Evolutionary conservation across 1,284 basidiomycete genomes (phyloP), one percentile per base, ranked within the genome.

Genomic region (Tremellales sp.): DNA sequence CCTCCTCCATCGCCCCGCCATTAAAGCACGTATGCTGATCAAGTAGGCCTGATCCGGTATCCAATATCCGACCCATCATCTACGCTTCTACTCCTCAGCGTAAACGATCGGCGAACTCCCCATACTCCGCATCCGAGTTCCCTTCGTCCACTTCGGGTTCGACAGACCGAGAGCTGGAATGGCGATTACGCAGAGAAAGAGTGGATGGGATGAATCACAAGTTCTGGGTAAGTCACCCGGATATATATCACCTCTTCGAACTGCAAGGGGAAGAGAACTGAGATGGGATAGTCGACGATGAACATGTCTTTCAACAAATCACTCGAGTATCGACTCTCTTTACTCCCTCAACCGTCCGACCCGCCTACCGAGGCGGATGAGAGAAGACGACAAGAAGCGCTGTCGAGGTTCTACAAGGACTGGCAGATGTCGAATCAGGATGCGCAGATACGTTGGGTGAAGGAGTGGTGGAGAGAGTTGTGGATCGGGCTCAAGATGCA

Each of bases 171-270:
- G 68, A 73, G 49, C 46, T 73, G 19, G 60, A 68, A 52, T 68
- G 61, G 58, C 53, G 61, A 27, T 49, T 73, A 51, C 54, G 58
- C 37, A 53, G 65, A 37, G 68, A 73, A 49, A 56, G 68, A 15
- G 66, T 71, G 3, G 70, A 73, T 49, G 52, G 67, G 48, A 62
- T 56, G 50, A 73, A 73, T 51, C 70, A 73, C 54, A 56, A 61
- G 6, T 73, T 71, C 49, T 73, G 70, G 70, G 70, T 70, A 43
- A 48, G 67, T 62, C 29, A 11, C 13, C 29, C 29, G 8, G 29
- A n/a, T 10, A 33, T n/a, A 33, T 40, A 3, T 23, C 39, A 22
- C 23, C 19, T 22, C 39, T 40, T 15, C 23, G 29, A 33, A 10
- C 36, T 40, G n/a, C 7, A 40, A 40, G 13, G 13, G 4, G 4